These are phyloP conservation scores for Rubia peregrina DNA, from an alignment of 305 asterid species.

Conservation along the genomic window DNA sequence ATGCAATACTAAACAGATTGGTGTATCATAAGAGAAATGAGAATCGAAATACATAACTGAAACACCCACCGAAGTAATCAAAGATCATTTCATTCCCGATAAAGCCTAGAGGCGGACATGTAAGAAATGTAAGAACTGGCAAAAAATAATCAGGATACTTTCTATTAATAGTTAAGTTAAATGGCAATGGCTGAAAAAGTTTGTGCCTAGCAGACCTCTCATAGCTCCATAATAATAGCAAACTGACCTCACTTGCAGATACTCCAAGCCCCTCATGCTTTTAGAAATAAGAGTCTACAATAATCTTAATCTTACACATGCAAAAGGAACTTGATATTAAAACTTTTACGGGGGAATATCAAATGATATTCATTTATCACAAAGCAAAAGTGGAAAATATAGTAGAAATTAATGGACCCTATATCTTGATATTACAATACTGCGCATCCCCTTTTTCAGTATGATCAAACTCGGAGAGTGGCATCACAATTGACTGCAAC, in stretches of 20 bases:
- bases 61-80: conserved; percentile 71
- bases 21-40: not conserved
- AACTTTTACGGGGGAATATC: not conserved
- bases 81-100: conserved; percentile 84
- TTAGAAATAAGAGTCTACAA: conserved; percentile 77
- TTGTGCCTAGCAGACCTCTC: not conserved
- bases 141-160: not conserved
- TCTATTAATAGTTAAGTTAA: not conserved
- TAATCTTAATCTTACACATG: conserved; percentile 75
- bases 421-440: no score
- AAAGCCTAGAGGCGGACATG: conserved; percentile 87
- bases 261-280: conserved; percentile 84
- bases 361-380: conserved; percentile 3
- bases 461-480: conserved; percentile 63
- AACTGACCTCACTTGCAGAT: conserved; percentile 60
- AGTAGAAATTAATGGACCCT: no score
- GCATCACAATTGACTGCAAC: conserved; percentile 61
- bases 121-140: not conserved
- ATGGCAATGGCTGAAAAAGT: not conserved
- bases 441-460: conserved; percentile 74
- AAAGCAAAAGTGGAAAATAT: not conserved
- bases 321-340: conserved; percentile 9
- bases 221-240: conserved; percentile 7
- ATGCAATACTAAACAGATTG: not conserved
- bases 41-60: not conserved